Evolutionary conservation across 2,329 filamentous ascomycete species (phyloP), one percentile per base, ranked within the genome.

Genomic region (Aspergillus puulaauensis): DNA sequence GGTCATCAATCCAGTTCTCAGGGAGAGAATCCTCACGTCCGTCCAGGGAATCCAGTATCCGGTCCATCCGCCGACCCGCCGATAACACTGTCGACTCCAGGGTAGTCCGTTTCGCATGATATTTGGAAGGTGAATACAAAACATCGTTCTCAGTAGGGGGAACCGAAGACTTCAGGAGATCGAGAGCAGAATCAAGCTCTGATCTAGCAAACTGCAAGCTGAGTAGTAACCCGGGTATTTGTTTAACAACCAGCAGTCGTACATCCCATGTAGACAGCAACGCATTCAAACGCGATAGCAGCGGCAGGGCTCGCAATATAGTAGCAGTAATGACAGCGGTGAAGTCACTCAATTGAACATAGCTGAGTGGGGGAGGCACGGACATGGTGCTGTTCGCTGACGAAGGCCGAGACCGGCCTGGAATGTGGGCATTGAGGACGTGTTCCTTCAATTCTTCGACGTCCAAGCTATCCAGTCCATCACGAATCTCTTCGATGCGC

Each of bases 271-370:
- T 82, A 56, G 86, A 84, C 50, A 98, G 79, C n/a, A 96, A 75
- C 8, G 83, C 82, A 54, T 86, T 86, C 21, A 99, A 76, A 54
- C 83, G 87, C 9, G 91, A 89, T 43, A 97, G 77, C 58, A 90
- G 88, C 1, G 95, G 95, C 19, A 99, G 81, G 3, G 91, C 86
- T 69, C 95, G 90, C n/a, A 99, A 77, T 17, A 96, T 90, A 35
- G 93, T 96, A 27, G 93, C 90, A 1, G 95, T 97, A 56, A 98
- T 84, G 47, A 98, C 83, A 23, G 93, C 91, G 8, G 91, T 93
- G 67, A 96, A 86, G 73, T 98, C 95, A 66, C 95, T 92, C 80
- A 98, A 85, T 60, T 84, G 87, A 61, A 83, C 84, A 73, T 90
- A 90, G 43, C 79, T 74, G 55, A 75, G 69, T 54, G 72, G 68